Evolutionary conservation across 148 eudicot genomes (phyloP).

Genomic region (Camellia granthamiana): DNA sequence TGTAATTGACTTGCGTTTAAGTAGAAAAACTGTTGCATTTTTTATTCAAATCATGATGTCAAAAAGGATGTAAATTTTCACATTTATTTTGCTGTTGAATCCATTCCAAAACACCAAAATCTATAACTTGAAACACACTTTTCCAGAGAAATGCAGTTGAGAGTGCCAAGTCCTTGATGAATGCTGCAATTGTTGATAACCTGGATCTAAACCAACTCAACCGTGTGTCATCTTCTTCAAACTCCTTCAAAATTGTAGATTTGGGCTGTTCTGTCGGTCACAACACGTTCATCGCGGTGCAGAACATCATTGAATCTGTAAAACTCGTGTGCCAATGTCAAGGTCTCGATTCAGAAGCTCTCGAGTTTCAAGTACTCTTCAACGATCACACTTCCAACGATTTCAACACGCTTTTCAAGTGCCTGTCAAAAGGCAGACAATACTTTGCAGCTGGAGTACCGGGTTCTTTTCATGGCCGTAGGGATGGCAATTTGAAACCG

Average conservation of each 20-base stretch:
- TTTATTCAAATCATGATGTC: neutral
- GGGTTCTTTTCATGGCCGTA: slow-evolving; percentile 15
- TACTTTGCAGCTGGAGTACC: slow-evolving; percentile 18
- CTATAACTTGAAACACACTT: neutral
- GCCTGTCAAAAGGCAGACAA: neutral
- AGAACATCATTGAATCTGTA: neutral
- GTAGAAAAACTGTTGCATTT: too few relatives aligned
- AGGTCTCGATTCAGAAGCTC: neutral
- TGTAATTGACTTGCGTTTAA: too few relatives aligned
- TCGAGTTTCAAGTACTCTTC: slow-evolving; percentile 7
- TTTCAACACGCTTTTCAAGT: slow-evolving; percentile 17
- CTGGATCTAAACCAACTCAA: neutral
- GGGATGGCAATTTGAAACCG: too few relatives aligned
- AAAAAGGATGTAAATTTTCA: neutral
- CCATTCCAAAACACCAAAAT: neutral
- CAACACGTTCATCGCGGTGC: slow-evolving; percentile 6
- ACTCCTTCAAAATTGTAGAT: slow-evolving; percentile 6
- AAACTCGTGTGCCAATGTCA: neutral
- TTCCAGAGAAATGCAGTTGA: neutral
- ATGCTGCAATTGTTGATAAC: slow-evolving; percentile 3
- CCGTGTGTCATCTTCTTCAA: neutral
- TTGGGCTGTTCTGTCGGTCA: slow-evolving; percentile 16
- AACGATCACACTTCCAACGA: neutral
- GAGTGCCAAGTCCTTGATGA: neutral
- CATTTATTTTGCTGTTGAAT: neutral